A percentile compares a stretch with the other conserved stretches of the same genome.
These are phyloP conservation scores for Coemansia sp. DNA, from an alignment of 192 early-diverging fungal species.

Conservation along the genomic window DNA sequence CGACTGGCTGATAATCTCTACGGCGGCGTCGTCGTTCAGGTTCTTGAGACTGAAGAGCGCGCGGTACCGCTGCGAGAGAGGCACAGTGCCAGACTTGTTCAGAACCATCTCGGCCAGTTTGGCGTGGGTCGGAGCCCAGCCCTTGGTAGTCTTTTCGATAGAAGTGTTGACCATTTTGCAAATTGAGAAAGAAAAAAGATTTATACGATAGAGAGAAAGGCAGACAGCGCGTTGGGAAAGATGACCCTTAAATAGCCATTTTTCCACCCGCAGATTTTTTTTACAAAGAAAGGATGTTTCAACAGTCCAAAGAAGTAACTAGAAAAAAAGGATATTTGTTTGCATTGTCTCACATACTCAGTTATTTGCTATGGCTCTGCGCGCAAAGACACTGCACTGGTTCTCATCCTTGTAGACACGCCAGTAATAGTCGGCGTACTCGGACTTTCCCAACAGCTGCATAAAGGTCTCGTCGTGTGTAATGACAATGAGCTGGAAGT, in stretches of 20 bases:
- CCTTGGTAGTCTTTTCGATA: constrained; percentile 29
- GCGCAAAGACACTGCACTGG: constrained; percentile 43
- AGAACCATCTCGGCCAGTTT: constrained; percentile 63
- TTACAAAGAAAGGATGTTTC: not conserved
- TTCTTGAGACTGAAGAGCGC: constrained; percentile 91
- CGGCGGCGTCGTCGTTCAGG: constrained; percentile 65
- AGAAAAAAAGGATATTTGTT: not conserved
- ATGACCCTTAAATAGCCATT: not conserved
- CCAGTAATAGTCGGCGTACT: constrained; percentile 85
- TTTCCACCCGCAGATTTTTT: too few relatives aligned
- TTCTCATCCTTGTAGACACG: constrained; percentile 77
- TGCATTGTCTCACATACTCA: constrained; percentile 7
- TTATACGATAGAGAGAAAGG: not conserved
- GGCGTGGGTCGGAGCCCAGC: constrained; percentile 57
- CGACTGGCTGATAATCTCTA: constrained; percentile 79
- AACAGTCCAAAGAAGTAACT: too few relatives aligned
- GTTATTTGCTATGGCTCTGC: constrained; percentile 38
- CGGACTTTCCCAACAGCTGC: constrained; percentile 70
- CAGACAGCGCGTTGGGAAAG: not conserved
- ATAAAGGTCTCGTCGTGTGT: constrained; percentile 98
- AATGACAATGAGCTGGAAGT: constrained; percentile 97
- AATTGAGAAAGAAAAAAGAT: not conserved
- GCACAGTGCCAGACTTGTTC: constrained; percentile 57
- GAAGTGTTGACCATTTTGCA: constrained; percentile 48
- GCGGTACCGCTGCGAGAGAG: constrained; percentile 86